Percentiles rank a stretch among this genome's conserved stretches.
phyloP scores from a whole-genome alignment of 139 green algal species.

The Chlamydomonas eustigma region DNA sequence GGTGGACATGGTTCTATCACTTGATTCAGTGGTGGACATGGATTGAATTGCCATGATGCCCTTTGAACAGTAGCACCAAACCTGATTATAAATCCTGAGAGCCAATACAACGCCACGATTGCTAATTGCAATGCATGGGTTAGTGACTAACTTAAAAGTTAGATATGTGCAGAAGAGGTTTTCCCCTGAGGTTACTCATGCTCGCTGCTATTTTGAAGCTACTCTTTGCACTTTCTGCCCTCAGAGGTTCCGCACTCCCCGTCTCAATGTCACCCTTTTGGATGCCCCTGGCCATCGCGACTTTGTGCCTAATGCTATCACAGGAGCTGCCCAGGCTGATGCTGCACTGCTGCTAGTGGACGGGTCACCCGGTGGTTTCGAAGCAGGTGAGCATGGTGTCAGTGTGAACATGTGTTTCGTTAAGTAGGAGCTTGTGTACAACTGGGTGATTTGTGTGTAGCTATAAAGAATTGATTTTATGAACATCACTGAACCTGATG shows the following conservation, averaged over 20 bases:
- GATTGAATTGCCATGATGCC: too few species aligned
- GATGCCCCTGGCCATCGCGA: constrained; percentile 95
- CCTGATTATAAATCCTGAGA: too few species aligned
- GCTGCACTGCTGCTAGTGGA: constrained; percentile 94
- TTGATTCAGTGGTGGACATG: too few species aligned
- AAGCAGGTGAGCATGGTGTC: constrained; percentile 64
- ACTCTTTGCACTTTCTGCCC: not conserved
- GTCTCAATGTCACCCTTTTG: constrained; percentile 71
- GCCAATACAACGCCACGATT: too few species aligned
- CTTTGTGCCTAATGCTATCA: constrained; percentile 97
- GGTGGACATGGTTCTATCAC: too few species aligned
- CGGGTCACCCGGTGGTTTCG: constrained; percentile 85
- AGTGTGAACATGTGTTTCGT: too few species aligned
- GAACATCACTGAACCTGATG: too few species aligned
- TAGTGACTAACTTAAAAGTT: not conserved
- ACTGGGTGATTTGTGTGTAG: too few species aligned
- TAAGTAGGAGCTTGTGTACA: too few species aligned
- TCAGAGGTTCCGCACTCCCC: constrained; percentile 35
- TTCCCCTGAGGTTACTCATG: not conserved
- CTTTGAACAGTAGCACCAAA: too few species aligned
- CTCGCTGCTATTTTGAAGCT: not conserved
- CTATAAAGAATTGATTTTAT: too few species aligned
- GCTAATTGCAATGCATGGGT: not conserved
- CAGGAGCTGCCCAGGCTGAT: constrained; percentile 79
- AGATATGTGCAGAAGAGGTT: not conserved